Conservation (phyloP, 805 yeast species). For the Lachancea thermotolerans region DNA sequence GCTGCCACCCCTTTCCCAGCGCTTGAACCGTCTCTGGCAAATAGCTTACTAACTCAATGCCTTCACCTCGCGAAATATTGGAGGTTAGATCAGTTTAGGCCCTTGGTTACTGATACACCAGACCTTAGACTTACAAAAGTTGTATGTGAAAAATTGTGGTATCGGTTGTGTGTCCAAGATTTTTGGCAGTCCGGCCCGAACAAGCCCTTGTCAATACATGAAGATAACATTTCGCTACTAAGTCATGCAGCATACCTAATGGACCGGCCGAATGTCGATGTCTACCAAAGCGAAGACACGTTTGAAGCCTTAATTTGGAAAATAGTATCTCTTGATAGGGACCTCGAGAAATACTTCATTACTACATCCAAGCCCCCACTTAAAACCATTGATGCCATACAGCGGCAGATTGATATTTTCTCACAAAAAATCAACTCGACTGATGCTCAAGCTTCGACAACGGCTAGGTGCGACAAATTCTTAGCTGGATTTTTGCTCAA, state of each 20-base stretch:
- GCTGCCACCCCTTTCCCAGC: conserved; percentile 20
- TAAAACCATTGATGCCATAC: conserved; percentile 26
- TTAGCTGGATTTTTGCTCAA: conserved; percentile 16
- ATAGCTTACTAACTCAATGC: conserved; percentile 19
- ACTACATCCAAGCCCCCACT: conserved; percentile 22
- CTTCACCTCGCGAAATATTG: conserved; percentile 22
- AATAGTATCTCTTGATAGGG: conserved; percentile 28
- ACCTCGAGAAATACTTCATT: conserved; percentile 19
- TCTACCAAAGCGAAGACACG: conserved; percentile 23
- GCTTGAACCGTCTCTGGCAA: conserved; percentile 11
- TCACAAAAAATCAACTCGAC: conserved; percentile 11
- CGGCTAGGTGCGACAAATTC: conserved; percentile 22
- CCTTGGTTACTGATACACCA: conserved; percentile 20
- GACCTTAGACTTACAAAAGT: conserved; percentile 17
- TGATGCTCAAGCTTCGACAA: conserved; percentile 11
- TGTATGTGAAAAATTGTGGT: conserved; percentile 27
- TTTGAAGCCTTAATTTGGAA: conserved; percentile 29
- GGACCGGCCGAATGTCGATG: conserved; percentile 21
- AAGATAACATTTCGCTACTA: conserved; percentile 23
- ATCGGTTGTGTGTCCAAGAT: conserved; percentile 22
- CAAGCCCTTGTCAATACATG: conserved; percentile 18
- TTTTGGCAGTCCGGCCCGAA: conserved; percentile 23
- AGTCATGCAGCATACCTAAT: conserved; percentile 24
- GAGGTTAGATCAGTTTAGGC: conserved; percentile 19
- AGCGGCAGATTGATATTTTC: conserved; percentile 19